Base-by-base conservation (phyloP, 202 grass and related monocot genomes). In the Digitaria exilis region DNA sequence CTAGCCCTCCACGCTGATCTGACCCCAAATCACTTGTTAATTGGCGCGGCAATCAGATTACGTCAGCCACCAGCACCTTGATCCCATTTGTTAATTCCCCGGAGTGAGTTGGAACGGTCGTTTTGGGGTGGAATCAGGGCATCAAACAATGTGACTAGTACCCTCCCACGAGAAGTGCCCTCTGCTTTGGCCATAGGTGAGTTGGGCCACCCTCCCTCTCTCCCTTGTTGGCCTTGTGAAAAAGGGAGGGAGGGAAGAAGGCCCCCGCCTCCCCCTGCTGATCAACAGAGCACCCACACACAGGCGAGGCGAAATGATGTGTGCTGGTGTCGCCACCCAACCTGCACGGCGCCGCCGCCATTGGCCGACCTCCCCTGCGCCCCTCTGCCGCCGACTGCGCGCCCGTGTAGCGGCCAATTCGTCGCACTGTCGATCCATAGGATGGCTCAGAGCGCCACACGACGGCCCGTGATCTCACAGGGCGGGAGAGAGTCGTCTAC, bases 131-230 rank as follows among this genome's bases (percentile, higher is more conserved):
- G 71, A 55, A 85, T 85, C 87, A 84, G 54, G 56, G 87, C 48
- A 86, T 86, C 87, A 80, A 87, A 80, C 84, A 90, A 83, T 86
- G 84, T 83, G 83, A n/a, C n/a, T n/a, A n/a, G 19, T 7, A 4
- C 65, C 4, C 1, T n/a, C 63, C 31, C 64, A 66, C 64, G 76
- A 51, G 68, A 79, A 39, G 9, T 12, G 59, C 29, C 41, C n/a
- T n/a, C n/a, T n/a, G n/a, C n/a, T n/a, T n/a, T n/a, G n/a, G n/a
- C n/a, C n/a, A n/a, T 30, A 19, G 69, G 34, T 68, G 84, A 81
- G 56, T 29, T 39, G 78, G 78, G 61, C 78, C 83, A 59, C 17
- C n/a, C n/a, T n/a, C n/a, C n/a, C n/a, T n/a, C n/a, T n/a, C n/a
- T 22, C 51, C 19, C 51, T 9, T 1, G 17, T 18, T 2, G n/a